Base-by-base conservation (phyloP, 805 yeast genomes). In the Wickerhamiella siamensis region DNA sequence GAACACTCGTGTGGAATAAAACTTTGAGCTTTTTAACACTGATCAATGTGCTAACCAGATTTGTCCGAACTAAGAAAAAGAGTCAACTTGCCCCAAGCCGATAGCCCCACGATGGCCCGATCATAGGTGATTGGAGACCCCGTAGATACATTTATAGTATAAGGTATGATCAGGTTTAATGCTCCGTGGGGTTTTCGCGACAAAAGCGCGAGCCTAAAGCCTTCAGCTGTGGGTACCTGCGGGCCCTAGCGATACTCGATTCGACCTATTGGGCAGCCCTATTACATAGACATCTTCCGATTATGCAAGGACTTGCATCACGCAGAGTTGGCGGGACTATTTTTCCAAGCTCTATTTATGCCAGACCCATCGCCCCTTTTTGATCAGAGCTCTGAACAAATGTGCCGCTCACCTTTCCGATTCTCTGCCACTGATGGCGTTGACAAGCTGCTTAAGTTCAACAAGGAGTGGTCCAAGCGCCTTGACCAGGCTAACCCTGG, bases 401-500 rank as follows among this genome's bases (percentile, higher is more conserved):
- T 36, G 38, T 36, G 29, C 31, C 21, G 39, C 5, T 35, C 47
- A 2, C 43, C 43, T 19, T 58, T 57, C 51, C 45, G 56, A 19
- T 56, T 56, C 43, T 50, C 63, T n/a, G 55, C 59, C 32, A 47
- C 60, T 4, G 63, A 62, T 29, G 61, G 59, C 33, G 45, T 60
- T 17, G 55, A 57, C 34, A 42, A 54, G 17, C 54, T 69, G 39
- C 56, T 70, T 27, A 51, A 55, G 36, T 62, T 62, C 37, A 71
- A 71, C 58, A 50, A 46, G 33, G 55, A 56, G 31, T 71, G 76
- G 76, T 65, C 71, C n/a, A 45, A 51, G 27, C 42, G 60, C 16
- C 64, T 75, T 45, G 66, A 66, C 41, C 58, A 61, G 18, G 61
- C 66, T 38, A 71, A 75, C 52, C 79, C 84, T 0, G 67, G 69